Evolutionary conservation across 495 filamentous ascomycete genomes (phyloP), one percentile per base, ranked within the genome.

Genomic region (Penicillium diatomitis): DNA sequence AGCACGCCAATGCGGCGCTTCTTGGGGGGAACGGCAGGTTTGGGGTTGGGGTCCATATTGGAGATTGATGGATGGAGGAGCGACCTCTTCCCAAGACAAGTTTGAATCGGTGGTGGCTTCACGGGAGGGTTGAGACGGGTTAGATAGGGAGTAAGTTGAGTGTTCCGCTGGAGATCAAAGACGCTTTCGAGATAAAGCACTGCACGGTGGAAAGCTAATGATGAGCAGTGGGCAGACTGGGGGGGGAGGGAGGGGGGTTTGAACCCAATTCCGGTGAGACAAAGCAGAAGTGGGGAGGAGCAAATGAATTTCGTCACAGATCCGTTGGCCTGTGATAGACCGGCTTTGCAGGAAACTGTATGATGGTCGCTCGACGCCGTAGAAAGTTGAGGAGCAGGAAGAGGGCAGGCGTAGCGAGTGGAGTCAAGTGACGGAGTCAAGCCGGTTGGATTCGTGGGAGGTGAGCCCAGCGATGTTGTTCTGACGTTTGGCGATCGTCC

Each of bases 1-100:
- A 99, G 87, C 51, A 97, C 84, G 42, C 81, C 94, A 60, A 99
- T 94, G 55, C 84, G 82, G 72, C 91, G 89, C 63, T 82, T 84
- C 59, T 75, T 77, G 41, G 71, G 54, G 8, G 67, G 69, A 7
- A 67, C 48, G 41, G 63, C 56, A 52, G 69, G 63, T 36, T 58
- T 49, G 33, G 66, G 61, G 38, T 51, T 35, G 41, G 68, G 45
- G 44, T 67, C 63, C 68, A 73, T 73, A 47, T 46, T 50, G 53
- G 47, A 44, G 20, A 53, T 54, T 38, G 51, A 46, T 20, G 20
- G 20, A 20, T 20, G 38, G 45, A 31, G 32, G 31, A 38, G 41
- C 53, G 51, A 54, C 54, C 57, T 31, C 8, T 33, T 32, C 41
- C 29, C 3, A 12, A 38, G 35, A 32, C 36, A 49, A 40, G 54